These are phyloP conservation scores for Phytophthora idaei DNA, from an alignment of 352 stramenopile species.

Conservation along the genomic window DNA sequence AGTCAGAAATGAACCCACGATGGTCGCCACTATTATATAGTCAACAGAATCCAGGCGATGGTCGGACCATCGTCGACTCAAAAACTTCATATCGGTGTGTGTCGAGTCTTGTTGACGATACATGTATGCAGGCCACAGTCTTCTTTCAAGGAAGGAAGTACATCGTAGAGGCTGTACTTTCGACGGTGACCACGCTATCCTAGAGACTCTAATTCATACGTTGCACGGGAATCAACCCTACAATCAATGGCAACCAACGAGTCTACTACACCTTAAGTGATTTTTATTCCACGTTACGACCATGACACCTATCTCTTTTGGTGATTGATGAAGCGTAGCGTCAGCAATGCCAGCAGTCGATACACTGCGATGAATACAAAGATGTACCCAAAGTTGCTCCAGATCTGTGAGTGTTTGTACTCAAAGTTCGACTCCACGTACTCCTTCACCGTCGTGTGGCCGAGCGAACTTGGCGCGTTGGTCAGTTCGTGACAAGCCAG, in stretches of 20 bases:
- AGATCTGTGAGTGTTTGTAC: constrained; percentile 34
- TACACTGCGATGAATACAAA: constrained; percentile 31
- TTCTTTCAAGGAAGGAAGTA: no score
- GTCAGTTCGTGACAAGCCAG: constrained; percentile 13
- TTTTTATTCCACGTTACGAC: neutral
- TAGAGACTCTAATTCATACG: neutral
- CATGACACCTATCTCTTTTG: constrained; percentile 3
- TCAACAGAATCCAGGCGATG: constrained; percentile 30
- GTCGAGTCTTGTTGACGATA: no score
- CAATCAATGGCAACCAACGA: neutral
- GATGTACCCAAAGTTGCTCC: constrained; percentile 33
- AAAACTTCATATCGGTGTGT: neutral
- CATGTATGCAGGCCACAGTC: no score
- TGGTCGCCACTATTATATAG: neutral
- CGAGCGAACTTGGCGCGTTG: constrained; percentile 8
- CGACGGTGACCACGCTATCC: no score
- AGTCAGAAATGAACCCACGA: constrained; percentile 25
- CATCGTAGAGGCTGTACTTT: no score
- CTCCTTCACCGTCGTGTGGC: constrained; percentile 26
- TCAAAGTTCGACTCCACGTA: constrained; percentile 37
- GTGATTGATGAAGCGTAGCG: constrained; percentile 32
- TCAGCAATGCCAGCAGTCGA: constrained; percentile 17
- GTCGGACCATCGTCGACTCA: constrained; percentile 24
- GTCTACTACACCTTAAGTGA: neutral
- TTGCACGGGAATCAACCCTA: neutral